Conservation (phyloP, 202 grass and related monocot genomes). For the Hordeum pubiflorum region DNA sequence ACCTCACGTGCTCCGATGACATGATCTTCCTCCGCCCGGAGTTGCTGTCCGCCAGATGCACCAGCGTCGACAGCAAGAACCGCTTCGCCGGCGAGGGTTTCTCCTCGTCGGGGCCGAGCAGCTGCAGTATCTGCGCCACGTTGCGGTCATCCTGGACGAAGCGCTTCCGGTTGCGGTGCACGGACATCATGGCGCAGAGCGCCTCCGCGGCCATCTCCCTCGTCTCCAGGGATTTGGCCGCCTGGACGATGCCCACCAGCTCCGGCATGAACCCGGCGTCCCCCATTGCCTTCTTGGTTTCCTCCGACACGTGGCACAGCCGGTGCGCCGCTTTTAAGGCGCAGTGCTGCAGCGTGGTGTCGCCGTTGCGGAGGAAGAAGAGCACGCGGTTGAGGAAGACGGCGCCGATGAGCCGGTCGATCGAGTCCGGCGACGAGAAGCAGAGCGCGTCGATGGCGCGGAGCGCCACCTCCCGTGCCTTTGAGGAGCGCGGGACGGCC, state of each 20-base stretch:
- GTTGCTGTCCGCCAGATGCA: conserved; percentile 52
- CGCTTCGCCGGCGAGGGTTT: conserved; percentile 43
- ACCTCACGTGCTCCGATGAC: conserved; percentile 62
- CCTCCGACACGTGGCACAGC: conserved; percentile 55
- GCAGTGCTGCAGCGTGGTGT: conserved; percentile 45
- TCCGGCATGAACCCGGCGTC: conserved; percentile 78
- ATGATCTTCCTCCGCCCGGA: conserved; percentile 69
- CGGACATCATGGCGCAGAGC: conserved; percentile 49
- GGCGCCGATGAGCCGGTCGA: conserved; percentile 39
- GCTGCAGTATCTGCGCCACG: conserved; percentile 52
- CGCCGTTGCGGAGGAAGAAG: conserved; percentile 48
- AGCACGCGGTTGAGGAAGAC: conserved; percentile 58
- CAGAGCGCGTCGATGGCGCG: conserved; percentile 54
- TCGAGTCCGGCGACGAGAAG: conserved; percentile 27
- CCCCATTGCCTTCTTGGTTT: conserved; percentile 63
- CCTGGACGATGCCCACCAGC: conserved; percentile 50
- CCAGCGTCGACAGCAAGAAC: conserved; percentile 61
- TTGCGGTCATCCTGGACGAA: conserved; percentile 65
- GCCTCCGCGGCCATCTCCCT: conserved; percentile 71
- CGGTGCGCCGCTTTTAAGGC: conserved; percentile 49
- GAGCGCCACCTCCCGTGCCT: conserved; percentile 67
- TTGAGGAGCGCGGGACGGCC: conserved; percentile 34
- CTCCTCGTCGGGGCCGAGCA: conserved; percentile 52
- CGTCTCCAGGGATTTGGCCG: conserved; percentile 34
- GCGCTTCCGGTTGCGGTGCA: conserved; percentile 60